Evolutionary conservation across 495 filamentous ascomycete genomes (phyloP), one percentile per base, ranked within the genome.

Genomic region (Penicillium canescens): DNA sequence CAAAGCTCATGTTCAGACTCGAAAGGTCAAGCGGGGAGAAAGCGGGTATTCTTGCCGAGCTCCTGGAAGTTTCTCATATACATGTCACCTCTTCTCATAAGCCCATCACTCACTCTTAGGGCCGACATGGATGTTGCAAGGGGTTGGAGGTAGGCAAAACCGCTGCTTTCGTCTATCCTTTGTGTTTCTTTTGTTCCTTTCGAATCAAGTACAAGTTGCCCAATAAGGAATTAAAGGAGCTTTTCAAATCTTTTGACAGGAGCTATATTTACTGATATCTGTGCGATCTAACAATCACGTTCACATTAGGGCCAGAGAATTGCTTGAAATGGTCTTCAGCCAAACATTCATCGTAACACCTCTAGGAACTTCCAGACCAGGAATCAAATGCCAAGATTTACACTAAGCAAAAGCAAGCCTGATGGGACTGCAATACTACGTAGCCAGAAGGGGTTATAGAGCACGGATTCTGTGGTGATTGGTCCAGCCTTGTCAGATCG

Each of bases 41-140:
- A 38, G 14, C 14, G 6, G 14, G 11, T 23, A 48, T 48, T 24
- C 33, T 36, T 3, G 46, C 36, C 38, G 33, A 48, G 20, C 33
- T 48, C 36, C 20, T 39, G 5, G 46, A 36, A 21, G 46, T 48
- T 37, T 48, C 33, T 38, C 33, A 48, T 14, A 9, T 38, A 20
- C 24, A 34, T n/a, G 43, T 16, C 43, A 46, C 43, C 16, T 46
- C 43, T 34, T 33, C 43, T 31, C 24, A 46, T 46, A 46, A 46
- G 24, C 43, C 43, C n/a, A 46, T 46, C 24, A 46, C 21, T 46
- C 26, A 46, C 40, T 42, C 18, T 7, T 42, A 42, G 40, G 4
- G 16, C 13, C 40, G 40, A 20, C 40, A 42, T 42, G 1, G 40
- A 11, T 23, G 40, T 23, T 42, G 20, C 18, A 45, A 33, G 40